A percentile compares a stretch with the other conserved stretches of the same genome.
Evolutionary conservation across 2,329 filamentous ascomycete genomes (phyloP).

Genomic region (Magnaporthiopsis rhizophila): DNA sequence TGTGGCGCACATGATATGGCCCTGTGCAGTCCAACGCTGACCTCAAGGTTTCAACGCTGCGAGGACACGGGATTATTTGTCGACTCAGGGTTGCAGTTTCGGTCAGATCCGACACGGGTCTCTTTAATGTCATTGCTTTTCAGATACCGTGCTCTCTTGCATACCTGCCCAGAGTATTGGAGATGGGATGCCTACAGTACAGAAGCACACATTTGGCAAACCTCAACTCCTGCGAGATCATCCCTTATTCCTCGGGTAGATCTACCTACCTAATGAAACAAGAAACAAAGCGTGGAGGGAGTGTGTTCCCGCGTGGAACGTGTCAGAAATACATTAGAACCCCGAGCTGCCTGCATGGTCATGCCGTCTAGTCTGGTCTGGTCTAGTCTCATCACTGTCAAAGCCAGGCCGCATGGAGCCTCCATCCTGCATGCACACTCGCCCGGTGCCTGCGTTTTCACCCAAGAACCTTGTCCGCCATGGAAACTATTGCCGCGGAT

Average conservation of each 20-base stretch:
- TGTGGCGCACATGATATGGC: background rate
- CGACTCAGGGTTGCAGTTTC: background rate
- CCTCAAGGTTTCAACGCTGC: background rate
- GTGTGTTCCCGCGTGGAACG: background rate
- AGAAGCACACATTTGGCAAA: too few relatives aligned
- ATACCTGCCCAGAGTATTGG: background rate
- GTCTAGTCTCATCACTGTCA: background rate
- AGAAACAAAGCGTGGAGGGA: background rate
- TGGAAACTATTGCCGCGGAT: constrained; percentile 30
- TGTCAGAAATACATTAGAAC: background rate
- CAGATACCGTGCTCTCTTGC: background rate
- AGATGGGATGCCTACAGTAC: too few relatives aligned
- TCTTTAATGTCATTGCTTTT: background rate
- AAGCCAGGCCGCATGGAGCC: background rate
- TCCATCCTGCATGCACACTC: background rate
- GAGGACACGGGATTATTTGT: background rate
- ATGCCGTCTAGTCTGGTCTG: background rate
- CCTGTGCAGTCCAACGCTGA: too few relatives aligned
- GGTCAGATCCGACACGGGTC: background rate
- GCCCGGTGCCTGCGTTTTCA: constrained; percentile 13
- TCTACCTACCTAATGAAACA: background rate
- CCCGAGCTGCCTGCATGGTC: background rate
- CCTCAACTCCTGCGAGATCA: too few relatives aligned
- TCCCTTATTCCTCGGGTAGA: too few relatives aligned
- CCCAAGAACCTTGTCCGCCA: constrained; percentile 43